A percentile compares a stretch with the other conserved stretches of the same genome.
Evolutionary conservation across 768 basidiomycete species (phyloP).

Genomic region (Suillus subalutaceus): DNA sequence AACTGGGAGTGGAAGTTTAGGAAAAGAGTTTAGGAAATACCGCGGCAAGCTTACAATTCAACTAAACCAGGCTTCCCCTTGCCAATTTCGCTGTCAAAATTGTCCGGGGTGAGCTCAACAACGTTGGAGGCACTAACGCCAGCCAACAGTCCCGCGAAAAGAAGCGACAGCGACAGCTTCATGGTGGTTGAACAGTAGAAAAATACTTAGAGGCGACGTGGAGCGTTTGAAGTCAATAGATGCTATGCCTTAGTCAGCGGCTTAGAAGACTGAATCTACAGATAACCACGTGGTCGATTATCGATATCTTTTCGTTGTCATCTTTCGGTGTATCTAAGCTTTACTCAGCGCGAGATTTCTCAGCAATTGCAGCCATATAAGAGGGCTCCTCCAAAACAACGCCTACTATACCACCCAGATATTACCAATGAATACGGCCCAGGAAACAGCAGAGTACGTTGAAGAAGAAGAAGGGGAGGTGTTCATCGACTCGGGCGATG

Average conservation of each 20-base stretch:
- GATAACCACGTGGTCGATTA: slow-evolving; percentile 14
- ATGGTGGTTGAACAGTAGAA: slow-evolving; percentile 43
- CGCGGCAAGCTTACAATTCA: slow-evolving; percentile 72
- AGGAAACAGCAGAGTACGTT: slow-evolving; percentile 41
- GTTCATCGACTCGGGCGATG: slow-evolving; percentile 68
- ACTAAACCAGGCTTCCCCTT: slow-evolving; percentile 83
- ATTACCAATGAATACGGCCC: slow-evolving; percentile 26
- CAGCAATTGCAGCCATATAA: slow-evolving; percentile 18
- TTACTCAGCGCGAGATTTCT: slow-evolving; percentile 30
- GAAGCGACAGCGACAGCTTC: slow-evolving; percentile 58
- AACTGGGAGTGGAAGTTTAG: slow-evolving; percentile 45
- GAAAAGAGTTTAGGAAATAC: slow-evolving; percentile 9
- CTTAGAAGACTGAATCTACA: background rate
- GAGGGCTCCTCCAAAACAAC: slow-evolving; percentile 3
- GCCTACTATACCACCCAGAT: slow-evolving; percentile 1
- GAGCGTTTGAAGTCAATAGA: slow-evolving; percentile 18
- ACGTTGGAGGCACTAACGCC: slow-evolving; percentile 78
- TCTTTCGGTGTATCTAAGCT: background rate
- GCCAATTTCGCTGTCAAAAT: slow-evolving; percentile 78
- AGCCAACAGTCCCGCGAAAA: slow-evolving; percentile 58
- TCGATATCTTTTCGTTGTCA: slow-evolving; percentile 6
- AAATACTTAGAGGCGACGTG: slow-evolving; percentile 29
- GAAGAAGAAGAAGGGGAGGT: slow-evolving; percentile 53
- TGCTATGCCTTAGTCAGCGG: slow-evolving; percentile 13
- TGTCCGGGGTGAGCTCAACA: slow-evolving; percentile 71